Conservation (phyloP, 1,139 yeast species). For the Magnusiomyces starmeri region DNA sequence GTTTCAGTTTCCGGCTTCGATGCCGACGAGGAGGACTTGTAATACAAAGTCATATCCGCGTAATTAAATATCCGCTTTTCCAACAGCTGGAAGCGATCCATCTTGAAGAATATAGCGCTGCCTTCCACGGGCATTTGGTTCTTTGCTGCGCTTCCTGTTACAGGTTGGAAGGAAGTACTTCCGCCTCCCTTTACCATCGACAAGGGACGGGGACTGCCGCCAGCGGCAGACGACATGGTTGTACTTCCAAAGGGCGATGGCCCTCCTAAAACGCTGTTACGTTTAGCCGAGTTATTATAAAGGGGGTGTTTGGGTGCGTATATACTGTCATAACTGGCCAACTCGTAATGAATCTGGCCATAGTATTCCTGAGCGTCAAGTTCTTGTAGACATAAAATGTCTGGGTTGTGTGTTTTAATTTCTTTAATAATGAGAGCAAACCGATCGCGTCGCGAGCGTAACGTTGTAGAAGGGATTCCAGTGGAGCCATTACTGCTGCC, state of each 20-base stretch:
- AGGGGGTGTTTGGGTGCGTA: conserved; percentile 5
- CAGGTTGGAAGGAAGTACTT: background rate
- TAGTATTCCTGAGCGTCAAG: conserved; percentile 6
- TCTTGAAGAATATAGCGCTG: background rate
- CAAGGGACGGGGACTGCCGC: conserved; percentile 2
- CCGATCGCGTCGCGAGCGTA: conserved; percentile 1
- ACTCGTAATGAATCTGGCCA: conserved; percentile 2
- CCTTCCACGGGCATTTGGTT: conserved; percentile 1
- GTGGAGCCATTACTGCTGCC: background rate
- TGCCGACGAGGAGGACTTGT: conserved; percentile 1
- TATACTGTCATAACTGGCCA: conserved; percentile 6
- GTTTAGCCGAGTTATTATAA: background rate
- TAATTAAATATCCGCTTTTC: conserved; percentile 8
- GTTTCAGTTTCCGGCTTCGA: conserved; percentile 4
- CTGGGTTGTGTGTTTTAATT: conserved; percentile 5
- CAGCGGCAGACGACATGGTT: background rate
- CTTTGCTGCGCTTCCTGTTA: background rate
- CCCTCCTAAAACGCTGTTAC: background rate
- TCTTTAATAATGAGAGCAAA: conserved; percentile 1
- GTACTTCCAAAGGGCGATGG: background rate
- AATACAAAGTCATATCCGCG: conserved; percentile 7
- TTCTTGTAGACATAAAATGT: conserved; percentile 6
- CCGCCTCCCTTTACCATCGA: background rate
- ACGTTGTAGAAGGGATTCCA: background rate
- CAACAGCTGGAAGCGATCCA: background rate